Evolutionary conservation across 164 flowering plant species (phyloP), one percentile per base, ranked within the genome.

Genomic region (Warburgia ugandensis): DNA sequence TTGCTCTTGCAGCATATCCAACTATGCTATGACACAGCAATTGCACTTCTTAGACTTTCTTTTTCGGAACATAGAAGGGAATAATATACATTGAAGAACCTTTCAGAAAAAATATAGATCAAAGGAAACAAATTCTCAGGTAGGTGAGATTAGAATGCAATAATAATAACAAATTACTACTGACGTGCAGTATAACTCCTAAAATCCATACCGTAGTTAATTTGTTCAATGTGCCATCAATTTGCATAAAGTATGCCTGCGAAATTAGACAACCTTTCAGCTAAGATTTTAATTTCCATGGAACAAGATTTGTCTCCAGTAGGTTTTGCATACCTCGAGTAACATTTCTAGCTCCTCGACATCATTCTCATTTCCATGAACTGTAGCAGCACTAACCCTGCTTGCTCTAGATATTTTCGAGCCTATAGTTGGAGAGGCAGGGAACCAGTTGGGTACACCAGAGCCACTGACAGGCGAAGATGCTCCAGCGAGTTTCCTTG

Each of bases 181-280:
- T 22, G 29, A 6, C 29, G 45, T 3, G 8, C 46, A 45, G 31
- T 19, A 22, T 10, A 16, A 48, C 51, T 48, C 22, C n/a, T n/a
- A n/a, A n/a, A n/a, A 26, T 45, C 1, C 79, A 39, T 82, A 92
- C 98, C 77, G 94, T 88, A 13, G 81, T 78, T 66, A 92, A 60
- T 67, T 77, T 92, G 77, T 92, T 92, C 72, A 81, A 70, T 21
- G 94, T 88, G 45, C 95, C 81, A 64, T 92, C 98, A 66, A 92
- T 77, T 65, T 92, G 96, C 95, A 92, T 84, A 49, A 92, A 92
- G 67, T 92, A 88, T 57, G 98, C 98, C 98, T 92, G 86, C 59
- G 74, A 59, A 67, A 56, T 22, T 25, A n/a, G 29, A 48, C 33
- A 68, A 62, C 29, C 31, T 23, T 25, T 5, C 50, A 29, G 25